phyloP scores from a whole-genome alignment of 192 early-diverging fungal genomes.

The Backusella morwellensis region DNA sequence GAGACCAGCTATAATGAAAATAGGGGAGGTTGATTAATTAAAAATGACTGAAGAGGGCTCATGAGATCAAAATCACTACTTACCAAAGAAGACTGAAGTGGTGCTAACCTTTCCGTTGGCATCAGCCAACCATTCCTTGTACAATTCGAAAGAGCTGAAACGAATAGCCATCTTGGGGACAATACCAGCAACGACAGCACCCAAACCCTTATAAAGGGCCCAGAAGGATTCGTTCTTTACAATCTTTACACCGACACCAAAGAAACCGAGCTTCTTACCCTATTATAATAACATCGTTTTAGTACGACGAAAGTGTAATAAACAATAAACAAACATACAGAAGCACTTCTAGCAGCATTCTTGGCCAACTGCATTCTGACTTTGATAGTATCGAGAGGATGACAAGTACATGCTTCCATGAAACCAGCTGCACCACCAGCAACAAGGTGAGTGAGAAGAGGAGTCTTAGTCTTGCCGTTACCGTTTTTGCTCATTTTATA shows the following conservation, averaged over 20 bases:
- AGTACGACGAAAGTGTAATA: not conserved
- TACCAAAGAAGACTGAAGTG: slow-evolving; percentile 69
- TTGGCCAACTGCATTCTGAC: slow-evolving; percentile 93
- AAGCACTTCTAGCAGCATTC: slow-evolving; percentile 51
- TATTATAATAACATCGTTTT: slow-evolving; percentile 14
- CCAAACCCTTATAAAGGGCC: slow-evolving; percentile 96
- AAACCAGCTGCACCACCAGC: slow-evolving; percentile 92
- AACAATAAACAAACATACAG: slow-evolving; percentile 37
- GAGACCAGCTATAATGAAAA: slow-evolving; percentile 68
- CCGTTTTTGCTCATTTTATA: slow-evolving; percentile 25
- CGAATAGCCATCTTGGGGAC: slow-evolving; percentile 99
- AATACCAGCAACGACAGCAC: slow-evolving; percentile 94
- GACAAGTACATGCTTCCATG: slow-evolving; percentile 86
- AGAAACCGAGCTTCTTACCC: slow-evolving; percentile 58
- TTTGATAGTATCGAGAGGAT: slow-evolving; percentile 97
- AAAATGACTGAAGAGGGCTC: not conserved
- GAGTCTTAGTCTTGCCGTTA: slow-evolving; percentile 20
- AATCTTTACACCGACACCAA: slow-evolving; percentile 84
- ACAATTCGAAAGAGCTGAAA: slow-evolving; percentile 94
- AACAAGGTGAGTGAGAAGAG: slow-evolving; percentile 67
- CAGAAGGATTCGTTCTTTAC: slow-evolving; percentile 83
- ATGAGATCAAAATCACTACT: slow-evolving; percentile 19
- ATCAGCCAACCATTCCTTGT: slow-evolving; percentile 79
- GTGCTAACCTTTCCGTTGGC: slow-evolving; percentile 65
- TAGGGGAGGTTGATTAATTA: not conserved